Evolutionary conservation across 495 filamentous ascomycete species (phyloP), one percentile per base, ranked within the genome.

Genomic region (Penicillium malachiteum): DNA sequence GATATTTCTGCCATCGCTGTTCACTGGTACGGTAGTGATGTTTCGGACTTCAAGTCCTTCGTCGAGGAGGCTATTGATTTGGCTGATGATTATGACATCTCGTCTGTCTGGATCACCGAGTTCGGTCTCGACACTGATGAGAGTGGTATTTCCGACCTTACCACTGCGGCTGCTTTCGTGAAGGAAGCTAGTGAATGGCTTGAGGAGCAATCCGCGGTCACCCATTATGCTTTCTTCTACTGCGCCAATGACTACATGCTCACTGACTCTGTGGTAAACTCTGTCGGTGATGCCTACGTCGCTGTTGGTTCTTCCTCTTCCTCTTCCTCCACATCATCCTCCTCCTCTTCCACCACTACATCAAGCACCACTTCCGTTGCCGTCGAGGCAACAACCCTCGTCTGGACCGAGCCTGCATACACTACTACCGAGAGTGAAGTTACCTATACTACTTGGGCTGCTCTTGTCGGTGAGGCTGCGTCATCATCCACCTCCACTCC

Each of bases 61-160:
- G 57, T 87, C 40, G 58, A 69, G 49, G 55, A 77, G 4, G 81
- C 77, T 43, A 62, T 78, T 66, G 49, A 58, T 0, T 55, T 65
- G 21, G 78, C 59, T 33, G 7, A 35, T 9, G 45, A 53, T 12
- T 56, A 79, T 63, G 67, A 68, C 38, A 73, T 78, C 61, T 76
- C 77, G 62, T 75, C 79, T 11, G 68, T 91, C 60, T 90, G 85
- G 84, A 70, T 90, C 58, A 88, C 87, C 48, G 89, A 92, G 71
- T 91, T 91, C 64, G 50, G 47, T 3, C 31, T 52, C 8, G 56
- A 50, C 16, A 37, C 47, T 37, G 50, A 52, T 13, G 50, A 52
- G 11, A 39, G 14, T 13, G 57, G 52, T 16, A 81, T 75, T 38
- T 74, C 79, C 33, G 59, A 55, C 21, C 57, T 62, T 42, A 72